Evolutionary conservation across 202 grass and related monocot species (phyloP), one percentile per base, ranked within the genome.

Genomic region (Setaria italica): DNA sequence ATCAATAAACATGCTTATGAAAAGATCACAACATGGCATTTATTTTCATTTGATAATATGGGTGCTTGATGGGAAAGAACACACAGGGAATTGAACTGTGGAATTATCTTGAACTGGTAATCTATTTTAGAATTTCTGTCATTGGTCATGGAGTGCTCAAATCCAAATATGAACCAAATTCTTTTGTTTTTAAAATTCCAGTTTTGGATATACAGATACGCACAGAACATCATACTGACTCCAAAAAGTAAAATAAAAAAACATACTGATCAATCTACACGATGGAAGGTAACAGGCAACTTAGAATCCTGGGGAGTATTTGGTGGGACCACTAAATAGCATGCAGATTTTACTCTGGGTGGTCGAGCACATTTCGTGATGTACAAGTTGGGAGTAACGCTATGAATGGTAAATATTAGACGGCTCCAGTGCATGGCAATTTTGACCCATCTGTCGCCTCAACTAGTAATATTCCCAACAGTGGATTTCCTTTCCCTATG

Each of bases 391-490:
- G 42, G 12, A 45, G 16, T 19, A 56, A 35, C 9, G 21, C 32
- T 67, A 12, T 30, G 49, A 30, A 62, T 2, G 17, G 29, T 33
- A 72, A 82, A 64, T 19, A 53, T 69, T 37, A 16, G 43, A 78
- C 1, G 3, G n/a, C 6, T 51, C 32, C 32, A 64, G 48, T 57
- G 64, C 15, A 67, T 33, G 8, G 49, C 45, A 47, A 48, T 48
- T 82, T 46, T 32, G 34, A 17, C 10, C 10, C 29, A 64, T 42
- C 14, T 70, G 39, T 48, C 2, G 13, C 62, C 72, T 57, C 11
- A 76, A 77, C 63, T 57, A 7, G 55, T 4, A 81, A 87, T 59
- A 66, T 43, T 65, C 54, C 58, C 32, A 64, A 68, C 34, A 64
- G 59, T 14, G 16, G 0, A 11, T 65, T 35, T 46, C 9, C 59